Evolutionary conservation across 768 basidiomycete genomes (phyloP).

Genomic region (Neoboletus subvelutipes): DNA sequence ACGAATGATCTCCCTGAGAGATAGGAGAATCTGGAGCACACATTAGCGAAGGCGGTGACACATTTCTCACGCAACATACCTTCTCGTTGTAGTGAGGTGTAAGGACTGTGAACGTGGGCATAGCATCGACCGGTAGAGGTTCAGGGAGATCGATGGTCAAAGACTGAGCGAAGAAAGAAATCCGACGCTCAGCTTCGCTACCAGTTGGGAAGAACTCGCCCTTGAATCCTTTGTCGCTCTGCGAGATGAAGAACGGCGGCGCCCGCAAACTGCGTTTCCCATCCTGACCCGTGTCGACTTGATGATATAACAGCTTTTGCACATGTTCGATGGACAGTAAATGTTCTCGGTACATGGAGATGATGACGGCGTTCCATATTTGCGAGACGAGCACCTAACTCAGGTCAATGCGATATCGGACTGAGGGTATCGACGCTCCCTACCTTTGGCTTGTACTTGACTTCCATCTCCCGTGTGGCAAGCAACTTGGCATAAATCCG

Average conservation of each 20-base stretch:
- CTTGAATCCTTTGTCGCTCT: conserved; percentile 83
- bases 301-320: conserved; percentile 96
- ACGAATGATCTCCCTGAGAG: conserved; percentile 96
- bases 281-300: conserved; percentile 80
- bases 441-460: conserved; percentile 99
- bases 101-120: conserved; percentile 99
- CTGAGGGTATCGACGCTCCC: conserved; percentile 11
- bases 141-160: conserved; percentile 94
- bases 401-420: not conserved
- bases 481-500: conserved; percentile 95
- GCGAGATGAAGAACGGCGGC: conserved; percentile 97
- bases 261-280: conserved; percentile 91
- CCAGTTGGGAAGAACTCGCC: conserved; percentile 91
- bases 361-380: conserved; percentile 99
- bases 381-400: conserved; percentile 91
- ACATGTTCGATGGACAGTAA: conserved; percentile 98
- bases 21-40: conserved; percentile 76
- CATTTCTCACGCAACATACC: conserved; percentile 41
- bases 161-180: conserved; percentile 98
- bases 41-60: conserved; percentile 2
- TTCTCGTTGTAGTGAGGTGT: conserved; percentile 99
- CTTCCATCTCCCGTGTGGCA: conserved; percentile 93
- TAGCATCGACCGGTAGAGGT: conserved; percentile 94
- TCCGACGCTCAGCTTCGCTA: conserved; percentile 94
- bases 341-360: conserved; percentile 99